Evolutionary conservation across 768 basidiomycete genomes (phyloP).

Genomic region (Gymnopilus junonius): DNA sequence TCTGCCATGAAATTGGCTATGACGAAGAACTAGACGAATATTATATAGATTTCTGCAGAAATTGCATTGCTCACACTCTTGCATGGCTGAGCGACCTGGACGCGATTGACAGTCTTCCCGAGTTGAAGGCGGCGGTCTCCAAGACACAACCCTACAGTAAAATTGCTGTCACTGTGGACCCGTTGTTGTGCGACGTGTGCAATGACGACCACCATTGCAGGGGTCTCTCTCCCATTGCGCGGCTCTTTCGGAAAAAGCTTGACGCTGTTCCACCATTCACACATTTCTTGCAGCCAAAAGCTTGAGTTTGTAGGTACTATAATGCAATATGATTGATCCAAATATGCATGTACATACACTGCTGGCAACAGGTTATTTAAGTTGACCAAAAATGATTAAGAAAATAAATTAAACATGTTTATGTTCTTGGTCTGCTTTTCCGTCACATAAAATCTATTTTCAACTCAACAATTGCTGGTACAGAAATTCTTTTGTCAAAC

Average conservation of each 20-base stretch:
- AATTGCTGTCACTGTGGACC: background rate
- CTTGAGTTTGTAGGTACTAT: too few relatives aligned
- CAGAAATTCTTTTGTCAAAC: too few relatives aligned
- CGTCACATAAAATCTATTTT: too few relatives aligned
- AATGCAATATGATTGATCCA: too few relatives aligned
- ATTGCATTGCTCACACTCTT: background rate
- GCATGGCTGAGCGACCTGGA: background rate
- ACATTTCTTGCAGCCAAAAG: background rate
- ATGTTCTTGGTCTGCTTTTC: too few relatives aligned
- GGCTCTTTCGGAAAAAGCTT: background rate
- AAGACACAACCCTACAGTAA: background rate
- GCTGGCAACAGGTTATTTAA: too few relatives aligned
- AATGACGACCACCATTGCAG: background rate
- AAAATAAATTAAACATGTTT: too few relatives aligned
- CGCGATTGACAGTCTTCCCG: background rate
- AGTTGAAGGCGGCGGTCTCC: background rate
- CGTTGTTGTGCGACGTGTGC: background rate
- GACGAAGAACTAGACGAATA: background rate
- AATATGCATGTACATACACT: too few relatives aligned
- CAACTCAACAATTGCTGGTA: too few relatives aligned
- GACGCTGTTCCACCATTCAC: background rate
- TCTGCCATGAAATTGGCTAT: background rate
- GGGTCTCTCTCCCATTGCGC: background rate
- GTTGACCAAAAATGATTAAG: too few relatives aligned
- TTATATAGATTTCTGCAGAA: background rate